Base-by-base conservation (phyloP, 768 basidiomycete genomes). In the Pleurotus platypus region DNA sequence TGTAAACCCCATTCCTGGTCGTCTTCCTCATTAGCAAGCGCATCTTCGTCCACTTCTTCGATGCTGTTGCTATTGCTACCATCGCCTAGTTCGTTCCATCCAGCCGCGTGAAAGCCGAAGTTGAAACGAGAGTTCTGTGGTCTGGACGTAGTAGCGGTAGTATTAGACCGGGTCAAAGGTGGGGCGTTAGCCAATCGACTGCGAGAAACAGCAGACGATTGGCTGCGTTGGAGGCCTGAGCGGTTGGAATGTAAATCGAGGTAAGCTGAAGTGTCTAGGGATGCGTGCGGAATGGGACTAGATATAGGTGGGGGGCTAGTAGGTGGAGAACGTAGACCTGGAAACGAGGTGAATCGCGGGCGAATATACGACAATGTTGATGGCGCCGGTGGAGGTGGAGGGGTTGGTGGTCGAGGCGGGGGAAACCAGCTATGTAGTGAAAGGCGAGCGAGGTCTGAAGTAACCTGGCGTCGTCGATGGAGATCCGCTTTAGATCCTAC, bases 401-500 rank as follows among this genome's bases (percentile, higher is more conserved):
- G 89, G 7, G 84, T 78, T 48, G 85, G 83, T 5, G 86, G 84
- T 49, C 74, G 76, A 9, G 90, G 89, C 57, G 90, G 90, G 8
- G 91, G 91, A 62, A 92, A 92, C 93, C 93, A 94, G 49, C 85
- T 87, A 62, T 89, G 87, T 46, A 96, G 75, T 11, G 88, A 87
- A 57, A 90, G 78, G n/a, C 90, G 86, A 55, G 90, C 92, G 58
- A 89, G 79, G 71, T 92, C 92, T 53, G 87, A 76, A 5, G 90
- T 88, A 61, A 93, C 88, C 66, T 90, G 86, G 47, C 90, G 84
- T 60, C 85, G 78, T 40, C 77, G 75, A 58, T 81, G 71, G 58
- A 93, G 80, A 76, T 93, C 90, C 64, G 90, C 89, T 72, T 98
- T 98, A 61, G 94, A 85, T 57, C 95, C 94, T 64, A 97, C 94